phyloP scores from a whole-genome alignment of 257 asterid genomes.

The Solanum sparsipilum region DNA sequence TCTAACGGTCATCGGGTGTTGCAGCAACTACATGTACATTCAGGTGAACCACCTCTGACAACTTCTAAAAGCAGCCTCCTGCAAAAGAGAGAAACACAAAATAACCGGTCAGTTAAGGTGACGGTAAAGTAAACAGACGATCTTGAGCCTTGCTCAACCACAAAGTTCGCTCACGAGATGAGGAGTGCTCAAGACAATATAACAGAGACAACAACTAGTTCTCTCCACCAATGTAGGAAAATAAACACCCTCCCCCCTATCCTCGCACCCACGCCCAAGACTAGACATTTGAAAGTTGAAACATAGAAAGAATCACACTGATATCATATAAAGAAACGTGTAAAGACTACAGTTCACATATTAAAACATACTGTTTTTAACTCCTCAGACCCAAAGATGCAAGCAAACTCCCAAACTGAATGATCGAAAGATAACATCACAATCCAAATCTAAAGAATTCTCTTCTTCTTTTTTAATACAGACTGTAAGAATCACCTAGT shows the following conservation, averaged over 20 bases:
- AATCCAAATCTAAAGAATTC: not conserved
- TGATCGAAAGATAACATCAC: not conserved
- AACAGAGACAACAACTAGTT: not conserved
- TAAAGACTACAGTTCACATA: not conserved
- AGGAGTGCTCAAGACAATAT: not conserved
- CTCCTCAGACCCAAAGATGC: not conserved
- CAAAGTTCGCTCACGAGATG: not conserved
- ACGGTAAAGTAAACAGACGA: not conserved
- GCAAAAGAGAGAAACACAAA: not conserved
- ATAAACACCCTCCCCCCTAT: not conserved
- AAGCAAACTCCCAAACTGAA: not conserved
- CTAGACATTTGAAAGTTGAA: not conserved
- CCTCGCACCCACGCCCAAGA: not conserved
- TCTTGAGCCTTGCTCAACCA: not conserved
- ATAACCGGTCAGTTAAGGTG: not conserved
- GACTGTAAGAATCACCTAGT: not conserved
- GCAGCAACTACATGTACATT: constrained; percentile 24
- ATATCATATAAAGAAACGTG: not conserved
- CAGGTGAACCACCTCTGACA: constrained; percentile 10
- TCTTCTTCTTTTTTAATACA: not conserved
- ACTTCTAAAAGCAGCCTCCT: constrained; percentile 13
- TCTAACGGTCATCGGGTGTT: constrained; percentile 10
- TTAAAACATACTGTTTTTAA: not conserved
- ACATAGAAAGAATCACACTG: not conserved
- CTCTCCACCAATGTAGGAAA: not conserved